These are phyloP conservation scores for Prinsepia uniflora DNA, from an alignment of 306 rosid species.

Conservation along the genomic window DNA sequence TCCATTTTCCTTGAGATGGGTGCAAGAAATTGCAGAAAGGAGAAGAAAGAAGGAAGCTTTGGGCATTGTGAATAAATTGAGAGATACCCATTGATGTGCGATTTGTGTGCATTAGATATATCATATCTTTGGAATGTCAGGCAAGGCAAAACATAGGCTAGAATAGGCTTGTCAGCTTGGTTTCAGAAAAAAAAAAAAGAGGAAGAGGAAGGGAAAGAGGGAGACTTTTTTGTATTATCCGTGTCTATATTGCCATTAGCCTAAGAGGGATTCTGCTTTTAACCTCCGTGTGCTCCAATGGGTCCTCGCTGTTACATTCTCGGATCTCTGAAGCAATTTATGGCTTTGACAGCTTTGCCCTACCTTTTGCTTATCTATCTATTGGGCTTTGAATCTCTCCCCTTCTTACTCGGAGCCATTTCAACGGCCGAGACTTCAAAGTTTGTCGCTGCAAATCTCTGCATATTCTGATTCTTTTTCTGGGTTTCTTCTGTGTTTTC, in stretches of 20 bases:
- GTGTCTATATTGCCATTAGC: slow-evolving; percentile 50
- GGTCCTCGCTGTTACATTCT: slow-evolving; percentile 50
- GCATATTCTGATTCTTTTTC: slow-evolving; percentile 37
- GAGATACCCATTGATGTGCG: slow-evolving; percentile 25
- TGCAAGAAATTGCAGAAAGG: slow-evolving; percentile 39
- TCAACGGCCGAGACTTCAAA: slow-evolving; percentile 14
- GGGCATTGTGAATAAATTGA: slow-evolving; percentile 32
- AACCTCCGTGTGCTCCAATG: slow-evolving; percentile 34
- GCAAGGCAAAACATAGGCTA: slow-evolving; percentile 36
- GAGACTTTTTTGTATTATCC: slow-evolving; percentile 17
- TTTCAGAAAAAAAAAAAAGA: neutral
- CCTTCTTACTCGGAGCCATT: slow-evolving; percentile 43
- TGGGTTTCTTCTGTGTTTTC: neutral
- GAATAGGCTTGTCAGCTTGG: slow-evolving; percentile 42
- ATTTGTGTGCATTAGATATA: slow-evolving; percentile 26
- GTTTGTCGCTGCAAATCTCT: neutral
- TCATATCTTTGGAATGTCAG: slow-evolving; percentile 53
- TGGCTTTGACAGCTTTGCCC: slow-evolving; percentile 68
- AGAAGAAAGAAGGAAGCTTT: slow-evolving; percentile 14
- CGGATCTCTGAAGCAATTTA: slow-evolving; percentile 74
- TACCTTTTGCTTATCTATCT: slow-evolving; percentile 31
- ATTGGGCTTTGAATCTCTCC: slow-evolving; percentile 48
- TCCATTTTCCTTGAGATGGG: slow-evolving; percentile 17
- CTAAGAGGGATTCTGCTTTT: slow-evolving; percentile 38
- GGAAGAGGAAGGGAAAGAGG: neutral